Conservation (phyloP, 2,329 filamentous ascomycete species). For the Neonectria sp. region DNA sequence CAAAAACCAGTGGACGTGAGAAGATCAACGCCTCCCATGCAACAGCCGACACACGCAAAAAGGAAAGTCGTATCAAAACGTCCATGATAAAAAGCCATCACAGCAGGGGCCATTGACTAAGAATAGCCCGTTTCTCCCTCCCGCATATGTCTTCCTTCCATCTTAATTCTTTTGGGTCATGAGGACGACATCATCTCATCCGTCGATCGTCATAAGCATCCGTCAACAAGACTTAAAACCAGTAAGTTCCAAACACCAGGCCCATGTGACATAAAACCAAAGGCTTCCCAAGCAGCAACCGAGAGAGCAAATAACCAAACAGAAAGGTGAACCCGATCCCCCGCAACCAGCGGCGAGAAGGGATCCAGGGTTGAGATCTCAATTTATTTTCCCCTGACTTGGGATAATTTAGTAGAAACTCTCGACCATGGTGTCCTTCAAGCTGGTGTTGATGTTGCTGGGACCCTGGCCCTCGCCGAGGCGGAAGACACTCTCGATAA, state of each 20-base stretch:
- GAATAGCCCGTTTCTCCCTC: constrained; percentile 5
- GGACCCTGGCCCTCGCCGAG: constrained; percentile 89
- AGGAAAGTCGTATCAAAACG: background rate
- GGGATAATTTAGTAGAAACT: constrained; percentile 85
- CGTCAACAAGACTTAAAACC: constrained; percentile 29
- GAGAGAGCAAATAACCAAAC: constrained; percentile 27
- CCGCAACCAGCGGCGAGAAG: background rate
- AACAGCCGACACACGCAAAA: constrained; percentile 28
- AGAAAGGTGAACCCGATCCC: constrained; percentile 6
- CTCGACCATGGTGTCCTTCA: constrained; percentile 99
- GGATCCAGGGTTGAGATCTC: constrained; percentile 4
- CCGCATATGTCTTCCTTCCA: constrained; percentile 11
- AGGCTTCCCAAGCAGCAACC: constrained; percentile 29
- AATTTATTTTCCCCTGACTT: background rate
- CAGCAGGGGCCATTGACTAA: background rate
- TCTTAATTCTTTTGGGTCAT: constrained; percentile 8
- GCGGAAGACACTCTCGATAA: constrained; percentile 96
- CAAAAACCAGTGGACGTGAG: constrained; percentile 13
- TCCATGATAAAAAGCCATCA: constrained; percentile 9
- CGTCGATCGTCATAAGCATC: constrained; percentile 27
- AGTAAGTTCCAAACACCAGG: constrained; percentile 35
- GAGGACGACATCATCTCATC: constrained; percentile 20
- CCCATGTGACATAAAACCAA: constrained; percentile 32
- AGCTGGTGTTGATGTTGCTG: constrained; percentile 82
- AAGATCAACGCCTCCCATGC: constrained; percentile 31